These are phyloP conservation scores for Apiotrichum gamsii DNA, from an alignment of 1,284 basidiomycete species.

Conservation along the genomic window DNA sequence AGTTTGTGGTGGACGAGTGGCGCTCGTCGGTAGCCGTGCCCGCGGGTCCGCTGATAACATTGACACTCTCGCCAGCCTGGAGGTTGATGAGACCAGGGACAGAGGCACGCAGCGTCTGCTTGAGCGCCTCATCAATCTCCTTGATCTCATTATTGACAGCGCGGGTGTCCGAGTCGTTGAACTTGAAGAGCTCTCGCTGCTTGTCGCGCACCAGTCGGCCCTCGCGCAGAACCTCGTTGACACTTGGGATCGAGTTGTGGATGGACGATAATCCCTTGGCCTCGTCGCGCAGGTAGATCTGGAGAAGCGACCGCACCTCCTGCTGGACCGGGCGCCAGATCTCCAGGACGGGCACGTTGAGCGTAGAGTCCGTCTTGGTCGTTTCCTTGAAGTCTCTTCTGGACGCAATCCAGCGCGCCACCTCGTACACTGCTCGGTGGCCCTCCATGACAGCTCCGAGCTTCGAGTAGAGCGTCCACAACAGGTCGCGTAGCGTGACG, in stretches of 20 bases:
- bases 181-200: constrained; percentile 73
- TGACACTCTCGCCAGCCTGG: constrained; percentile 55
- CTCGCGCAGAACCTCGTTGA: constrained; percentile 89
- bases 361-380: constrained; percentile 60
- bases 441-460: constrained; percentile 93
- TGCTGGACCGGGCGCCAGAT: constrained; percentile 87
- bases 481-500: constrained; percentile 82
- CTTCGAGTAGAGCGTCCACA: constrained; percentile 98
- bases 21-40: constrained; percentile 57
- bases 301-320: constrained; percentile 82
- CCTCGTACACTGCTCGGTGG: constrained; percentile 83
- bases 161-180: constrained; percentile 78
- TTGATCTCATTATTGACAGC: constrained; percentile 62
- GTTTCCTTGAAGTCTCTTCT: constrained; percentile 82
- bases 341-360: constrained; percentile 69
- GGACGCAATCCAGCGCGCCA: constrained; percentile 76
- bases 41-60: constrained; percentile 45
- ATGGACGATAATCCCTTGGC: constrained; percentile 67
- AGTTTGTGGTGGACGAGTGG: constrained; percentile 61
- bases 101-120: constrained; percentile 74
- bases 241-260: constrained; percentile 80
- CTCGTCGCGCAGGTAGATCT: constrained; percentile 87
- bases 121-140: constrained; percentile 77
- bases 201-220: constrained; percentile 70
- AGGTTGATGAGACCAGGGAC: constrained; percentile 79